A percentile compares a stretch with the other conserved stretches of the same genome.
These are phyloP conservation scores for Meira nashicola DNA, from an alignment of 1,284 basidiomycete genomes.

Conservation along the genomic window DNA sequence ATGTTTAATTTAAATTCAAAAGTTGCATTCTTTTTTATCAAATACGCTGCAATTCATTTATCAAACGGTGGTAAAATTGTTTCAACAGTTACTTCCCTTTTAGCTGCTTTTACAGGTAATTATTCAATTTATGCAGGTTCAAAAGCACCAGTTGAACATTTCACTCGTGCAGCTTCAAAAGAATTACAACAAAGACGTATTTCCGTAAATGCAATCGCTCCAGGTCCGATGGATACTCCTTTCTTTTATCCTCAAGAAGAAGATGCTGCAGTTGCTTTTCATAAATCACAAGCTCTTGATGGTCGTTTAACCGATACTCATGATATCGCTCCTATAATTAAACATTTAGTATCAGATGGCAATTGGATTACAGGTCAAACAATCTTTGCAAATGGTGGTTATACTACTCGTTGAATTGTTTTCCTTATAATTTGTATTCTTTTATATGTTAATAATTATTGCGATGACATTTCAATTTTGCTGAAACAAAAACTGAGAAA, in stretches of 20 bases:
- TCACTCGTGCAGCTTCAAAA: constrained; percentile 3
- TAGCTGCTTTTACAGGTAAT: constrained; percentile 8
- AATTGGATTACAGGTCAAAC: constrained; percentile 63
- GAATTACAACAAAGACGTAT: constrained; percentile 53
- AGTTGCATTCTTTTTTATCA: constrained; percentile 16
- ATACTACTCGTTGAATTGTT: not conserved
- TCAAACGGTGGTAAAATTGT: constrained; percentile 12
- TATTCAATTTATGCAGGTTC: constrained; percentile 14
- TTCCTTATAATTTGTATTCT: too few relatives aligned
- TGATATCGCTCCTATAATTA: constrained; percentile 56
- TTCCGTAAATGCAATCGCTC: constrained; percentile 62
- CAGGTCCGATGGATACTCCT: constrained; percentile 60
- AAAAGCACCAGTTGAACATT: constrained; percentile 14
- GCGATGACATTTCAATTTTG: too few relatives aligned
- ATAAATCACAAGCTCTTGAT: constrained; percentile 58
- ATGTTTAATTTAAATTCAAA: constrained; percentile 15
- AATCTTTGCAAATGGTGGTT: constrained; percentile 59
- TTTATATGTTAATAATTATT: too few relatives aligned
- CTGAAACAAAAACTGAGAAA: too few relatives aligned
- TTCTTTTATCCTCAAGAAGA: constrained; percentile 59
- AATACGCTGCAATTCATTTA: constrained; percentile 6
- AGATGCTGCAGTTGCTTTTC: constrained; percentile 57
- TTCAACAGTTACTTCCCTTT: constrained; percentile 7
- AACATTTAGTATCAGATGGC: constrained; percentile 59
- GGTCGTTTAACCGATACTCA: constrained; percentile 61